Base-by-base conservation (phyloP, 2,329 filamentous ascomycete genomes). In the Lachnellula subtilissima region DNA sequence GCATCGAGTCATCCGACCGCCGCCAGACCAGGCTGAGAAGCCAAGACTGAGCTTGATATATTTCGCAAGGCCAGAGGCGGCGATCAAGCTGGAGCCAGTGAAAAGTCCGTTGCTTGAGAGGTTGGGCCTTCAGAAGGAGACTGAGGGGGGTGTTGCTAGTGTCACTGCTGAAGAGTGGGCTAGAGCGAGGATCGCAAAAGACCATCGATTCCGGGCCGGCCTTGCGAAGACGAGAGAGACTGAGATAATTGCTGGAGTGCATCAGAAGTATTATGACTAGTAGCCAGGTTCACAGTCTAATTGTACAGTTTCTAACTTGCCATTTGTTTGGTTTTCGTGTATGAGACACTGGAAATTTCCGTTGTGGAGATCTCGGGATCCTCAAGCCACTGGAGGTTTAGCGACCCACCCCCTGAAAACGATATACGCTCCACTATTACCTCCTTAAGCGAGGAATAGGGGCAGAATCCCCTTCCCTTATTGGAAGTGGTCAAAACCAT, bases 151-250 rank as follows among this genome's bases (percentile, higher is more conserved):
- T 1, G 37, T 61, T 12, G 67, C 73, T 56, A 67, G 71, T 52
- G 66, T 77, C 11, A 76, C 74, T 1, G 73, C 75, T 66, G 72
- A 72, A 53, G 66, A 76, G 57, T 75, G 73, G 72, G 72, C 74
- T 8, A 72, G 67, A 55, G 69, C 69, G 5, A 67, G 70, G 25
- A 59, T 61, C 58, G 61, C 59, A 4, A 61, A 60, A 40, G 57
- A 61, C 55, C 60, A 60, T 56, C 45, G 60, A 14, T 60, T 58
- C 47, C 55, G 60, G 37, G 43, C 48, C 5, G 55, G 55, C 4
- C 35, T 62, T 35, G 57, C 45, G 32, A 53, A 58, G 51, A 46
- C 43, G 17, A 49, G 57, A 25, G 57, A 60, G 53, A 49, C 50
- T 17, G 59, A 61, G 42, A 61, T 61, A 45, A 59, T 61, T 57